Conservation (phyloP, 73 alveolate species). For the Breviolum minutum region DNA sequence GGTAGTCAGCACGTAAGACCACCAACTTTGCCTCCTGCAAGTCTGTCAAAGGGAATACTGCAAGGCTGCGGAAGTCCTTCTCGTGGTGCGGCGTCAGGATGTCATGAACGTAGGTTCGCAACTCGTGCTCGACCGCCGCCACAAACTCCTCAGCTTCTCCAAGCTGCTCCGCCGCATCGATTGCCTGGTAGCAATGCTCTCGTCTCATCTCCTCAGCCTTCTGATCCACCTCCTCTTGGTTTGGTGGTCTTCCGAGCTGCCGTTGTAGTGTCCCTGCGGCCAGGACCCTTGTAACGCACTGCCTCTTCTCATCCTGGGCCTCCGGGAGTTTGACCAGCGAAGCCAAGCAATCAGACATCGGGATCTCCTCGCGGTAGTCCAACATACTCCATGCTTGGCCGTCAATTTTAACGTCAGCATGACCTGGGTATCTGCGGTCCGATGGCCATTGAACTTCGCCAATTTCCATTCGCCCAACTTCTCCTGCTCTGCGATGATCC, state of each 20-base stretch:
- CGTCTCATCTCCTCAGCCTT: too few species aligned
- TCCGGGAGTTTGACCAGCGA: neutral
- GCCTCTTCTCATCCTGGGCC: neutral
- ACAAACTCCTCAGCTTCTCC: too few species aligned
- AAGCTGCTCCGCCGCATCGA: too few species aligned
- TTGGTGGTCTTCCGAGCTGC: too few species aligned
- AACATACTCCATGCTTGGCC: neutral
- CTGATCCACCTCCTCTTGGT: too few species aligned
- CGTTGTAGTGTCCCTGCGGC: too few species aligned
- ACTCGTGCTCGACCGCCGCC: too few species aligned
- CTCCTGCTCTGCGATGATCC: neutral
- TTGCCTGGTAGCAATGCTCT: too few species aligned
- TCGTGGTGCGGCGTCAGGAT: neutral
- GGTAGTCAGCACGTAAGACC: neutral
- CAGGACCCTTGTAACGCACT: neutral
- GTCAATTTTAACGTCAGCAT: neutral
- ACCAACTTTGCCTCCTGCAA: neutral
- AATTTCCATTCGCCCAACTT: neutral
- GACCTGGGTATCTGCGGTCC: neutral
- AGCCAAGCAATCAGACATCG: neutral
- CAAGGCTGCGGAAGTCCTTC: neutral
- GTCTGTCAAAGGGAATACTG: neutral
- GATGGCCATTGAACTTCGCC: neutral
- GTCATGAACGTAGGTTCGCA: neutral
- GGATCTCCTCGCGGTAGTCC: neutral